Conservation (phyloP, 495 filamentous ascomycete genomes). For the Bombardia bombarda region DNA sequence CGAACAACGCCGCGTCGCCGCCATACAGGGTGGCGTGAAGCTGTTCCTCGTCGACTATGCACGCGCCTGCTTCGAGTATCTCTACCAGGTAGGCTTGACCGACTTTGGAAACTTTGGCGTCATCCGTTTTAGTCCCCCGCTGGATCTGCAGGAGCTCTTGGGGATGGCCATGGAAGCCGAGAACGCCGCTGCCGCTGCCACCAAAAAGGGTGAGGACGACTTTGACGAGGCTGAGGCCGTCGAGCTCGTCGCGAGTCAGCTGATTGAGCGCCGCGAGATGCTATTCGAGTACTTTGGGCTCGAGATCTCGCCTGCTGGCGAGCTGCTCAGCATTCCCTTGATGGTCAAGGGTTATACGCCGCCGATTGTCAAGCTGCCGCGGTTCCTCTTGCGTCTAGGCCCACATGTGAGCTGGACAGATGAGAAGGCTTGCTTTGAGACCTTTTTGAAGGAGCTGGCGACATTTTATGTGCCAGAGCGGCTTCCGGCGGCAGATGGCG, state of each 20-base stretch:
- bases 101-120: constrained; percentile 93
- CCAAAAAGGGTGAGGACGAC: constrained; percentile 32
- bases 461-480: constrained; percentile 85
- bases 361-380: constrained; percentile 74
- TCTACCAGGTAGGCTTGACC: constrained; percentile 94
- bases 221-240: constrained; percentile 61
- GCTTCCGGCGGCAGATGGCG: constrained; percentile 47
- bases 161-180: constrained; percentile 66
- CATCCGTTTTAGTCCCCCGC: constrained; percentile 70
- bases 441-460: constrained; percentile 81
- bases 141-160: constrained; percentile 64
- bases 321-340: constrained; percentile 72
- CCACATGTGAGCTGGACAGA: constrained; percentile 81
- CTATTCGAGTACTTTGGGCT: constrained; percentile 87
- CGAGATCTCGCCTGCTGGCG: constrained; percentile 69
- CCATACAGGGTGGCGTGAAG: constrained; percentile 89
- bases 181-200: constrained; percentile 19
- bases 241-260: constrained; percentile 45
- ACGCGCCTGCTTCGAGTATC: constrained; percentile 78
- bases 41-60: constrained; percentile 94
- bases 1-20: constrained; percentile 74
- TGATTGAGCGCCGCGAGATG: constrained; percentile 76
- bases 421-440: constrained; percentile 81
- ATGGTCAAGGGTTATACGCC: constrained; percentile 86
- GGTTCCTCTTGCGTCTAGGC: constrained; percentile 80